Conservation (phyloP, 768 basidiomycete species). For the Tulasnella sp. region DNA sequence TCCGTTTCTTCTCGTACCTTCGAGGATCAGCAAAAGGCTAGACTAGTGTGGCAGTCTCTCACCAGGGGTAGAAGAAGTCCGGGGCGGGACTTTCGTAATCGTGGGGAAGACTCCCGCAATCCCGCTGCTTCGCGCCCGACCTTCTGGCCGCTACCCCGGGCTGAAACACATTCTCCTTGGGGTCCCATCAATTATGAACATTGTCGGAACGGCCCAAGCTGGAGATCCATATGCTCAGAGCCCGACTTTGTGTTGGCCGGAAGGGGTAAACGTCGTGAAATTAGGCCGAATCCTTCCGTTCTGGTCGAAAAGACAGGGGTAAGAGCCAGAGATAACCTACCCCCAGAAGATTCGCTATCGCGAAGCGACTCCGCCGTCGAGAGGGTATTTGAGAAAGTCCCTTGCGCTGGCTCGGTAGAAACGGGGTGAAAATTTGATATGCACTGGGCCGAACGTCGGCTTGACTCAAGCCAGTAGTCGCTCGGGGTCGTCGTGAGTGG, state of each 20-base stretch:
- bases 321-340: conserved; percentile 3
- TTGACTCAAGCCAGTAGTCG: background rate
- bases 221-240: conserved; percentile 8
- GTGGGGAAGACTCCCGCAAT: conserved; percentile 9
- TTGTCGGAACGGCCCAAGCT: conserved; percentile 11
- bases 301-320: conserved; percentile 14
- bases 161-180: background rate
- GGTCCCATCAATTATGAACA: background rate
- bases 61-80: conserved; percentile 15
- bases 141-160: background rate
- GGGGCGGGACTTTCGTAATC: conserved; percentile 15
- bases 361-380: conserved; percentile 20
- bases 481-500: background rate
- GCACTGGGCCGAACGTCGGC: background rate
- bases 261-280: background rate
- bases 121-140: background rate
- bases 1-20: background rate
- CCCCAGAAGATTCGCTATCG: conserved; percentile 16
- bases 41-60: background rate
- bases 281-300: background rate
- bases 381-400: conserved; percentile 9
- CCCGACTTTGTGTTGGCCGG: conserved; percentile 10
- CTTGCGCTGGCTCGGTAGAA: background rate
- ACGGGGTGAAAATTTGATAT: background rate
- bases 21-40: conserved; percentile 17